Evolutionary conservation across 2,329 filamentous ascomycete genomes (phyloP).

Genomic region (Ophiostoma perfectum): DNA sequence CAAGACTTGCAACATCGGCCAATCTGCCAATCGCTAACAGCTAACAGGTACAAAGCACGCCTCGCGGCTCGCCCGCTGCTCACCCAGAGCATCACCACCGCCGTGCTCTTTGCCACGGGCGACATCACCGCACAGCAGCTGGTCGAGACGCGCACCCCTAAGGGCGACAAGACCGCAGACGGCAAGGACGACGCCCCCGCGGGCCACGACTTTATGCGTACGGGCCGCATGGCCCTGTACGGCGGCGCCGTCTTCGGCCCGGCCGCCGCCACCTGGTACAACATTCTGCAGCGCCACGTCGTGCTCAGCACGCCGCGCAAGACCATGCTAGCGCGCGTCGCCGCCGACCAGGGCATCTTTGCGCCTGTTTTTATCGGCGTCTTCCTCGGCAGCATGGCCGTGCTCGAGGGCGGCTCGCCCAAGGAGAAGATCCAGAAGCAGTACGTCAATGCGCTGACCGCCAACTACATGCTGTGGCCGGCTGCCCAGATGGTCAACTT

Average conservation of each 20-base stretch:
- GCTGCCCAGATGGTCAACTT: conserved; percentile 82
- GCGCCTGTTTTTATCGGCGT: conserved; percentile 75
- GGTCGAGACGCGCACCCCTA: conserved; percentile 52
- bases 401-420: conserved; percentile 61
- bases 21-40: neutral
- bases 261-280: conserved; percentile 81
- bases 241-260: conserved; percentile 82
- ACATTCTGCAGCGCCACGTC: conserved; percentile 67
- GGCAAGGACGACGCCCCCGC: neutral
- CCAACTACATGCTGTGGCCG: conserved; percentile 89
- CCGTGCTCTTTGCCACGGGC: conserved; percentile 86
- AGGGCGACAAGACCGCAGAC: conserved; percentile 45
- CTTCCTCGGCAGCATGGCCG: conserved; percentile 80
- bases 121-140: conserved; percentile 87
- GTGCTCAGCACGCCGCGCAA: conserved; percentile 57
- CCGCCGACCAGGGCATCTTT: conserved; percentile 74
- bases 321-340: conserved; percentile 73
- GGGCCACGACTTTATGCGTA: conserved; percentile 63
- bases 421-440: conserved; percentile 65
- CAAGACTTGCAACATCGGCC: neutral
- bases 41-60: conserved; percentile 73
- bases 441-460: conserved; percentile 66
- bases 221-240: conserved; percentile 73
- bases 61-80: conserved; percentile 76
- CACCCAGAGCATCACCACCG: conserved; percentile 85